Conservation (phyloP, 2,329 filamentous ascomycete genomes). For the Xylariomycetidae sp. region DNA sequence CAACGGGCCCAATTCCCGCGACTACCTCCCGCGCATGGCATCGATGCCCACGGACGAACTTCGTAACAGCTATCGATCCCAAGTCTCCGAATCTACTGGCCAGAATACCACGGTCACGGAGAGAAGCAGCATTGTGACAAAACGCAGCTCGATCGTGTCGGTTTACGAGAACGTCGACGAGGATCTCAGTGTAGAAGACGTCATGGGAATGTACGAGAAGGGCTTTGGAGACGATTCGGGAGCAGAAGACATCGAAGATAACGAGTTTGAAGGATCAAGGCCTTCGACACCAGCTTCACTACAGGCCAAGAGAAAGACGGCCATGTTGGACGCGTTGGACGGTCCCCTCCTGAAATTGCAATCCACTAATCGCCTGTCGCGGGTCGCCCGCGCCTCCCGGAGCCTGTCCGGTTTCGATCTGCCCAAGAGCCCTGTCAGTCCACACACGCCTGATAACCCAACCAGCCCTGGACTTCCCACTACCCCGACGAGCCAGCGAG, state of each 20-base stretch:
- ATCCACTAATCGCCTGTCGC: too few species aligned
- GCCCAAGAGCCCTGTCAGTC: too few species aligned
- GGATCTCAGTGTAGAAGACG: constrained; percentile 57
- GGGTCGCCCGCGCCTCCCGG: too few species aligned
- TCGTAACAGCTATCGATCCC: constrained; percentile 51
- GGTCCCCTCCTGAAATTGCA: constrained; percentile 29
- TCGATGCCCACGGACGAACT: constrained; percentile 47
- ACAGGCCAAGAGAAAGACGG: constrained; percentile 30
- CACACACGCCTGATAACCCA: too few species aligned
- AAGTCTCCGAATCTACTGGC: constrained; percentile 46
- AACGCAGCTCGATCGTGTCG: constrained; percentile 68
- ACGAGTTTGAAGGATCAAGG: constrained; percentile 29
- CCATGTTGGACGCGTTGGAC: constrained; percentile 35
- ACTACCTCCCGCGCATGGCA: constrained; percentile 32
- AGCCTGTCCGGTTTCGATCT: too few species aligned
- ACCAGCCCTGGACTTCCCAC: too few species aligned
- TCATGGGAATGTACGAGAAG: constrained; percentile 65
- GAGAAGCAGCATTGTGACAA: constrained; percentile 75
- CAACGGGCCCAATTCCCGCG: constrained; percentile 30
- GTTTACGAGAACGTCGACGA: constrained; percentile 39
- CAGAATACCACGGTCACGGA: constrained; percentile 66
- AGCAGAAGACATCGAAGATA: constrained; percentile 34
- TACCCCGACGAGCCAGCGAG: too few species aligned
- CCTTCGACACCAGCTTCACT: constrained; percentile 33
- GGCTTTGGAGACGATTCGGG: constrained; percentile 51